A percentile compares a stretch with the other conserved stretches of the same genome.
These are phyloP conservation scores for Areca catechu DNA, from an alignment of 176 grass and related monocot species.

Conservation along the genomic window DNA sequence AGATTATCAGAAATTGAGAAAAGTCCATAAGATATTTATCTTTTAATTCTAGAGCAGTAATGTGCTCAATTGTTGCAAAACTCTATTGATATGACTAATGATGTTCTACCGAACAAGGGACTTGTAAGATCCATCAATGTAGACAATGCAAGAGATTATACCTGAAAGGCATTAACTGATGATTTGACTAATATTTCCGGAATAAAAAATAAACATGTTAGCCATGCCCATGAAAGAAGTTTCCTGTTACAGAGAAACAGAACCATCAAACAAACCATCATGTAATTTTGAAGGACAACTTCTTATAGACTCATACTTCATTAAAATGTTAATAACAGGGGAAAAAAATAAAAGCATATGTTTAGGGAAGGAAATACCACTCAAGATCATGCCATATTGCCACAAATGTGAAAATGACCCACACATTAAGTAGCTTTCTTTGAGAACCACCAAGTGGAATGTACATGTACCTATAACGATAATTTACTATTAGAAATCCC, in stretches of 20 bases:
- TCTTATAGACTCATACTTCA: no score
- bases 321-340: neutral
- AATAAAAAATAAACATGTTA: constrained; percentile 90
- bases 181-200: constrained; percentile 86
- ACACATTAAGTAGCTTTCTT: constrained; percentile 86
- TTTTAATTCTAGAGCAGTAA: no score
- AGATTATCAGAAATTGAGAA: no score
- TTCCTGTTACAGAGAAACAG: constrained; percentile 46
- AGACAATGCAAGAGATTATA: constrained; percentile 18
- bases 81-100: no score
- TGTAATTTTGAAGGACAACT: no score
- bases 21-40: no score
- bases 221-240: constrained; percentile 91
- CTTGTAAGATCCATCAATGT: no score
- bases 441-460: constrained; percentile 91
- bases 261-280: constrained; percentile 8
- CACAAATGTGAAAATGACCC: constrained; percentile 97
- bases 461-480: constrained; percentile 61
- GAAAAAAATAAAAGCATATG: neutral
- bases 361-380: constrained; percentile 33
- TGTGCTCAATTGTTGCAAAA: no score
- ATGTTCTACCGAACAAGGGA: no score
- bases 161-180: constrained; percentile 50
- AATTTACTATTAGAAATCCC: neutral
- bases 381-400: constrained; percentile 95